These are phyloP conservation scores for Fusarium sp. DNA, from an alignment of 2,329 filamentous ascomycete genomes.

Conservation along the genomic window DNA sequence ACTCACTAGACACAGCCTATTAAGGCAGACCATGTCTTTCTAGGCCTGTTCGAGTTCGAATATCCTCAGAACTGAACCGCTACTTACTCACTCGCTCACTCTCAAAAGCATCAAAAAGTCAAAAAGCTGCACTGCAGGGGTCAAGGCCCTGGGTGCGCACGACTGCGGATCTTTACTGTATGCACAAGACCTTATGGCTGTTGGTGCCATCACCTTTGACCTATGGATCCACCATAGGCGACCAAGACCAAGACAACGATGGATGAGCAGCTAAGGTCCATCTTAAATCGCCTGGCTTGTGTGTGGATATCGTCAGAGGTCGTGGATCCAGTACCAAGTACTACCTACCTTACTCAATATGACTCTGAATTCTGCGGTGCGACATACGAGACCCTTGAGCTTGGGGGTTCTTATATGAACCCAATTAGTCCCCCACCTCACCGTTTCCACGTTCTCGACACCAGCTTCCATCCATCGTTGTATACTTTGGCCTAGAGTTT, in stretches of 20 bases:
- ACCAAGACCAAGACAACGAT: constrained; percentile 17
- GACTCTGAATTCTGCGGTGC: constrained; percentile 38
- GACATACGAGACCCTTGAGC: constrained; percentile 15
- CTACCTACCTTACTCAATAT: constrained; percentile 24
- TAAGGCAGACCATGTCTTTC: background rate
- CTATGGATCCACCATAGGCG: constrained; percentile 18
- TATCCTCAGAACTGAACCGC: background rate
- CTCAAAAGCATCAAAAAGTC: too few relatives aligned
- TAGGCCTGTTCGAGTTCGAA: background rate
- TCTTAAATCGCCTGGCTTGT: constrained; percentile 5
- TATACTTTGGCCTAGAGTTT: constrained; percentile 3
- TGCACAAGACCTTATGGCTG: background rate
- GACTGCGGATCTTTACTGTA: constrained; percentile 10
- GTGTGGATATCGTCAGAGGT: constrained; percentile 30
- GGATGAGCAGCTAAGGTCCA: constrained; percentile 14
- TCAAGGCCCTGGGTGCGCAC: constrained; percentile 8
- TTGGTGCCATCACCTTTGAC: background rate
- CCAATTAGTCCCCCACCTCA: constrained; percentile 17
- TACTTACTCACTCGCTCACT: background rate
- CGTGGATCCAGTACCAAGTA: constrained; percentile 32
- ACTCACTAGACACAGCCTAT: background rate
- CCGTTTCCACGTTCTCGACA: constrained; percentile 1
- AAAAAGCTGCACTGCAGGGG: too few relatives aligned
- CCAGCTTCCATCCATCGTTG: constrained; percentile 1
- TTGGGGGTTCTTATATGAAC: constrained; percentile 38